Conservation (phyloP, 495 filamentous ascomycete genomes). For the Podospora australis region DNA sequence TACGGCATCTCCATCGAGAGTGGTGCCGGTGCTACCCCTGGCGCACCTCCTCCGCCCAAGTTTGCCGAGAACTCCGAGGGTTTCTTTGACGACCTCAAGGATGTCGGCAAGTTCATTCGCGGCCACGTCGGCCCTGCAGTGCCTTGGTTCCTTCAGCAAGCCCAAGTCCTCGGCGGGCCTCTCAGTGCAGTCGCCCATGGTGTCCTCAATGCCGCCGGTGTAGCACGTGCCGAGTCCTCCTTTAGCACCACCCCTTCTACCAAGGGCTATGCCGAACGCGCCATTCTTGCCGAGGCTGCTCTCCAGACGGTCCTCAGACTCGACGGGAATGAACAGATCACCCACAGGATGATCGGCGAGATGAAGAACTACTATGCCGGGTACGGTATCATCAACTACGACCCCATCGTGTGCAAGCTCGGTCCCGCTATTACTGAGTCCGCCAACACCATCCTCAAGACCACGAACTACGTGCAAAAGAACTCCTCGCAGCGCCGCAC, state of each 20-base stretch:
- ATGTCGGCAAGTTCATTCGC: constrained; percentile 6
- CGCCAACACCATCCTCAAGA: constrained; percentile 13
- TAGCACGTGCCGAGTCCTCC: constrained; percentile 14
- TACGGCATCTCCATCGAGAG: not conserved
- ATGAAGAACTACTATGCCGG: constrained; percentile 10
- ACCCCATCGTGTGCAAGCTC: constrained; percentile 10
- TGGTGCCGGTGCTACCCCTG: not conserved
- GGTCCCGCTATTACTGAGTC: constrained; percentile 12
- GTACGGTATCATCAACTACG: constrained; percentile 5
- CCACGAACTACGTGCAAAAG: not conserved
- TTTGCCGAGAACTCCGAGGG: constrained; percentile 3
- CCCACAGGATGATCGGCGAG: constrained; percentile 6
- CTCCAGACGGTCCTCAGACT: constrained; percentile 17
- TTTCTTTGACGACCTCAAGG: constrained; percentile 24
- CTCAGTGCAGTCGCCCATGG: constrained; percentile 13
- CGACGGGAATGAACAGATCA: constrained; percentile 1
- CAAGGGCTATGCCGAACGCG: constrained; percentile 12
- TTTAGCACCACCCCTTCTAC: not conserved
- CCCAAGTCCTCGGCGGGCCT: constrained; percentile 18
- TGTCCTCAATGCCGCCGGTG: constrained; percentile 20
- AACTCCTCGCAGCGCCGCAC: not conserved
- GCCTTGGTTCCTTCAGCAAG: not conserved
- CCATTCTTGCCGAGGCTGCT: constrained; percentile 19
- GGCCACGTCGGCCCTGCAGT: constrained; percentile 9
- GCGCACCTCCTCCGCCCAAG: not conserved